Evolutionary conservation across 148 eudicot species (phyloP).

Genomic region (Amaranthus palmeri): DNA sequence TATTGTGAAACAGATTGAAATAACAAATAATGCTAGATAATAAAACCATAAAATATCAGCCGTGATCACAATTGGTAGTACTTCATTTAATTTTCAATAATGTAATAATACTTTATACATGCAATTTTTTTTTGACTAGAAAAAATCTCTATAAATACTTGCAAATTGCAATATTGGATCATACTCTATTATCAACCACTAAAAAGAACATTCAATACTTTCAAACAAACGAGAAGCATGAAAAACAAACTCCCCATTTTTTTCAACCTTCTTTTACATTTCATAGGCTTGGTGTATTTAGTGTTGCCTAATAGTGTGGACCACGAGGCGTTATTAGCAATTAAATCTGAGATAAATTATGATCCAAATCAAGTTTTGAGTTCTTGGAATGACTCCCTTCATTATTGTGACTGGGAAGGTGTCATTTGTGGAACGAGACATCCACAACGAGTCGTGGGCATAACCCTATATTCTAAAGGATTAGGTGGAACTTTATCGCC

Average conservation of each 20-base stretch:
- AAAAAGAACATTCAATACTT: too few species aligned
- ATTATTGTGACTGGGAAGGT: slow-evolving; percentile 14
- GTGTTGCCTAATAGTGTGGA: neutral
- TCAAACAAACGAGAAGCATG: neutral
- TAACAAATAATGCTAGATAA: too few species aligned
- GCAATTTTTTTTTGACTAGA: too few species aligned
- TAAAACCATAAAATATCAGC: too few species aligned
- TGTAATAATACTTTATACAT: too few species aligned
- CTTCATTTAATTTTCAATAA: too few species aligned
- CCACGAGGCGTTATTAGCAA: too few species aligned
- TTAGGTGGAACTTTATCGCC: slow-evolving; percentile 14
- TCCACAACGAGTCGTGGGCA: neutral
- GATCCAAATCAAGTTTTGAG: slow-evolving; percentile 12
- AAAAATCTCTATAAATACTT: too few species aligned
- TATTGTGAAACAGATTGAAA: too few species aligned
- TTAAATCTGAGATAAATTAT: slow-evolving; percentile 5
- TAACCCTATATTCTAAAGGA: neutral
- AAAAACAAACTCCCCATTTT: neutral
- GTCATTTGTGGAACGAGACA: slow-evolving; percentile 7
- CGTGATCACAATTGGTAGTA: too few species aligned
- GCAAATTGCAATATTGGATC: too few species aligned
- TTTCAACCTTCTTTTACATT: neutral
- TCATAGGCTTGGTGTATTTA: neutral
- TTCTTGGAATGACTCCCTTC: slow-evolving; percentile 8
- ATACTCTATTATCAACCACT: too few species aligned